These are phyloP conservation scores for Aspergillus ustus DNA, from an alignment of 2,329 filamentous ascomycete genomes.

Conservation along the genomic window DNA sequence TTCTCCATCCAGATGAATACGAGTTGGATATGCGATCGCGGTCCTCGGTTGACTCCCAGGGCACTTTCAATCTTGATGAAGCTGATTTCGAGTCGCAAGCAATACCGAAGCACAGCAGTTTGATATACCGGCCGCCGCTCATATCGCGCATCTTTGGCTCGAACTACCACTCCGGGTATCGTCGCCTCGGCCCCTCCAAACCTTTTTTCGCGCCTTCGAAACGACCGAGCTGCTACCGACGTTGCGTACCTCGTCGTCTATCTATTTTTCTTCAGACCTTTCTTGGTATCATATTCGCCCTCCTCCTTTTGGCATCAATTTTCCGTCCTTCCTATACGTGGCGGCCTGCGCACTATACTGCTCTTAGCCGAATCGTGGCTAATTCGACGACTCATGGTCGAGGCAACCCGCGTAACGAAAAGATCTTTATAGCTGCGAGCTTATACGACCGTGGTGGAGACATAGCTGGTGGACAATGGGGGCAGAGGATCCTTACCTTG, in stretches of 20 bases:
- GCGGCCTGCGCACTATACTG: conserved; percentile 57
- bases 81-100: conserved; percentile 47
- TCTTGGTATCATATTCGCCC: conserved; percentile 21
- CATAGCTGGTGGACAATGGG: conserved; percentile 68
- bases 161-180: conserved; percentile 35
- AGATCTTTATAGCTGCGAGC: conserved; percentile 74
- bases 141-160: conserved; percentile 35
- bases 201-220: conserved; percentile 29
- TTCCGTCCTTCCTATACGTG: conserved; percentile 62
- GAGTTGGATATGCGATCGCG: conserved; percentile 46
- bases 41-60: conserved; percentile 46
- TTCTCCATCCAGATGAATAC: conserved; percentile 48
- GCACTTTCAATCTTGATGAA: conserved; percentile 48
- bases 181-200: conserved; percentile 33
- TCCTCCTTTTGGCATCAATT: conserved; percentile 47
- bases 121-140: conserved; percentile 28
- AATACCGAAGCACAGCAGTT: conserved; percentile 32
- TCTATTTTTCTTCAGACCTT: conserved; percentile 37
- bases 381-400: conserved; percentile 43
- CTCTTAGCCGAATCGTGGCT: conserved; percentile 36
- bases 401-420: conserved; percentile 63
- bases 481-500: conserved; percentile 62
- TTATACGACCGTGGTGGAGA: conserved; percentile 68
- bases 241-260: conserved; percentile 35
- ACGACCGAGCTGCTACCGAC: conserved; percentile 33